Evolutionary conservation across 352 stramenopile genomes (phyloP), one percentile per base, ranked within the genome.

Genomic region (Phytopythium ostracodes): DNA sequence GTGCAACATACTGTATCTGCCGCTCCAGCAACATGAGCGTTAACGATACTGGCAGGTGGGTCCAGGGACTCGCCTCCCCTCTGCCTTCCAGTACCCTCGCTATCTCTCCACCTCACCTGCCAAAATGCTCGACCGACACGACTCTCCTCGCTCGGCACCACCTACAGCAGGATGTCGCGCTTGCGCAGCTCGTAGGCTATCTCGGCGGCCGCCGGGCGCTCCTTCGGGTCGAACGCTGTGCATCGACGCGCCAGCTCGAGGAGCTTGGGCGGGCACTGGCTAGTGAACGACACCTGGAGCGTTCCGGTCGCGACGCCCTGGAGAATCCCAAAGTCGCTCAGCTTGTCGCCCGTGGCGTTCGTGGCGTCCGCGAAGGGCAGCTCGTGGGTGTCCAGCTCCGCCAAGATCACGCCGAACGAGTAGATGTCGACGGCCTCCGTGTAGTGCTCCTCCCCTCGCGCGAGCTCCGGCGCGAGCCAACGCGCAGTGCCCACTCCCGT

Each of bases 351-450:
- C 17, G 58, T 1, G 44, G 65, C 0, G 50, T 59, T 49, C 36
- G 62, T 71, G 18, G 75, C 72, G 57, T 88, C 73, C 7, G 64
- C 65, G 56, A 87, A 92, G 7, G 83, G 83, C 62, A 91, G 66
- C 50, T 80, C 67, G 64, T 90, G 74, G n/a, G 79, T 88, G 50
- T 90, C 81, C 24, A 90, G 55, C 65, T 90, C 81, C 2, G 75
- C 71, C n/a, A 90, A 57, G 35, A 90, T 88, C 17, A 88, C 77
- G 18, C 81, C 79, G 50, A 91, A 89, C 43, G 73, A 75, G 65
- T 88, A 91, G 8, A 91, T 60, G 65, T 91, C 81, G 15, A 87
- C 76, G 31, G 79, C 77, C 66, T 88, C 79, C 0, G 75, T 81
- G 68, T 91, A 91, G 15, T 67, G 60, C n/a, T 71, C 66, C 46